Conservation (phyloP, 225 moss, liverwort and hornwort genomes). For the Marchantia polymorpha region DNA sequence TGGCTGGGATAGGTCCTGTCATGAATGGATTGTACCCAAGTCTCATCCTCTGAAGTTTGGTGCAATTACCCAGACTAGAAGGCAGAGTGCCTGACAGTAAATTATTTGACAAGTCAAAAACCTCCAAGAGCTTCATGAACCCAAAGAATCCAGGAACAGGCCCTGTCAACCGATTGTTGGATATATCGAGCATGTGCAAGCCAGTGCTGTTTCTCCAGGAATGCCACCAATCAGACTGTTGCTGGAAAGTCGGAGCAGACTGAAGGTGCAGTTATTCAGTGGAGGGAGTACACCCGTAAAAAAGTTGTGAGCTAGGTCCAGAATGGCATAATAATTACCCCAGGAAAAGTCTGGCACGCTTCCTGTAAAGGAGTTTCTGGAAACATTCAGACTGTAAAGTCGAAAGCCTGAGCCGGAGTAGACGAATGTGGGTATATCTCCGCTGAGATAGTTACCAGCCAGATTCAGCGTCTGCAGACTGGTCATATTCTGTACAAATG, state of each 20-base stretch:
- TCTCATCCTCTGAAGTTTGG: slow-evolving; percentile 12
- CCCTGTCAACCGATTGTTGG: slow-evolving; percentile 6
- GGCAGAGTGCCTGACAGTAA: slow-evolving; percentile 2
- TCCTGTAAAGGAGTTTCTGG: slow-evolving; percentile 3
- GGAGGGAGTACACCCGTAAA: slow-evolving; percentile 12
- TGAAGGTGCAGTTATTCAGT: neutral
- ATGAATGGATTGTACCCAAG: slow-evolving; percentile 7
- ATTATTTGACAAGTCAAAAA: slow-evolving; percentile 11
- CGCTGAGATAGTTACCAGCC: too few species aligned
- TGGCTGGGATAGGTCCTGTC: slow-evolving; percentile 13
- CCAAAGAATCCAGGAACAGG: slow-evolving; percentile 3
- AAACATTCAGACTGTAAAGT: too few species aligned
- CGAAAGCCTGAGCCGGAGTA: too few species aligned
- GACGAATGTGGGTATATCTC: too few species aligned
- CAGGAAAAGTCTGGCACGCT: neutral
- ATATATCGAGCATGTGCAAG: slow-evolving; percentile 11
- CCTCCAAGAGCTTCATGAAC: neutral
- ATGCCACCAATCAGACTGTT: slow-evolving; percentile 3
- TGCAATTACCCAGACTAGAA: neutral
- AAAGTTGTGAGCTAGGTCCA: slow-evolving; percentile 10
- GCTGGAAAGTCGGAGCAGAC: neutral
- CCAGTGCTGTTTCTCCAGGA: neutral
- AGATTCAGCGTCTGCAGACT: too few species aligned
- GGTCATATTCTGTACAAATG: too few species aligned
- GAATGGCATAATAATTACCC: neutral